Conservation (phyloP, 1,139 yeast species). For the Magnusiomyces paraingens region DNA sequence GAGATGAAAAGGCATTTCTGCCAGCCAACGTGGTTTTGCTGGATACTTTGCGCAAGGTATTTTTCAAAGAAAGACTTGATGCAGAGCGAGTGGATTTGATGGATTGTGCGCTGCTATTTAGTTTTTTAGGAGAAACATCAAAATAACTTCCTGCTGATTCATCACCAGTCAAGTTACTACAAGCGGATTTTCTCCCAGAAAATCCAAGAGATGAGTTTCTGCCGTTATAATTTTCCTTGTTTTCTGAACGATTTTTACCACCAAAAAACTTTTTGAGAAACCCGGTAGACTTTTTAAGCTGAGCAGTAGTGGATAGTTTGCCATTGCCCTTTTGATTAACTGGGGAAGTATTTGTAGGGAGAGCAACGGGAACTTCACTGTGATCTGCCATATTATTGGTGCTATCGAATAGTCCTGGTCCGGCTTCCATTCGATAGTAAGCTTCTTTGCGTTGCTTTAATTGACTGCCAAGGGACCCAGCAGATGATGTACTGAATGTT, state of each 20-base stretch:
- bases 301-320: slow-evolving; percentile 19
- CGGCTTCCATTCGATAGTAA: slow-evolving; percentile 10
- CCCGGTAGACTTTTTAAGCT: slow-evolving; percentile 36
- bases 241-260: background rate
- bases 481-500: slow-evolving; percentile 59
- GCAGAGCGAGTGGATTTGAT: slow-evolving; percentile 1
- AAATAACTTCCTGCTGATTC: too few species aligned
- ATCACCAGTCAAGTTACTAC: too few species aligned
- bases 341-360: slow-evolving; percentile 21
- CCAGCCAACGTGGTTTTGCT: background rate
- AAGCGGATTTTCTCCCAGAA: too few species aligned
- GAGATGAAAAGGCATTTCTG: slow-evolving; percentile 1
- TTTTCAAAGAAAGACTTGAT: slow-evolving; percentile 1
- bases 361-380: slow-evolving; percentile 24
- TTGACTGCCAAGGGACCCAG: slow-evolving; percentile 84
- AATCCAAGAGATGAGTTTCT: too few species aligned
- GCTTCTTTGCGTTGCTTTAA: slow-evolving; percentile 8
- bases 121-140: background rate
- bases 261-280: slow-evolving; percentile 48
- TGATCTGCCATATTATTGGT: background rate
- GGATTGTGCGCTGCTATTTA: background rate
- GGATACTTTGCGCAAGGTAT: slow-evolving; percentile 3
- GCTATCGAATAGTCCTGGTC: background rate
- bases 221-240: too few species aligned
- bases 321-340: background rate